Evolutionary conservation across 495 filamentous ascomycete genomes (phyloP), one percentile per base, ranked within the genome.

Genomic region (Trichodelitschia bisporula): DNA sequence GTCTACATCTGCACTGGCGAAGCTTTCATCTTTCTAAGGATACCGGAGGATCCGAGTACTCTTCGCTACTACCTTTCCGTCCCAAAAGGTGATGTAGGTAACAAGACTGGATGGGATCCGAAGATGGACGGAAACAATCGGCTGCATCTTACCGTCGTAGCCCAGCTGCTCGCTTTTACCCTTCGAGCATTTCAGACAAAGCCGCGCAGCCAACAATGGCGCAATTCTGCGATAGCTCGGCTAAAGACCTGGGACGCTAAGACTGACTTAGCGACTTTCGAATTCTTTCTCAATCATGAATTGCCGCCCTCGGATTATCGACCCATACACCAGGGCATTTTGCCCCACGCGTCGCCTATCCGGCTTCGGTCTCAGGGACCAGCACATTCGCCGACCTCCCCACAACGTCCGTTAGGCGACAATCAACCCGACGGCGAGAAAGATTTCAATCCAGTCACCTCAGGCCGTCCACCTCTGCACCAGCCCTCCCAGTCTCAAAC

Each of bases 401-500:
- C n/a, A n/a, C n/a, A n/a, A n/a, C n/a, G n/a, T n/a, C n/a, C n/a
- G n/a, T n/a, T n/a, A n/a, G n/a, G n/a, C n/a, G n/a, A n/a, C n/a
- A n/a, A n/a, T n/a, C n/a, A n/a, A n/a, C n/a, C n/a, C n/a, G n/a
- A n/a, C 12, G 28, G 26, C 31, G 38, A 40, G 14, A 30, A 40
- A 6, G 38, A 37, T 12, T 25, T 13, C 28, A 30, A 40, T 39
- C 26, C 36, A 15, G 31, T 37, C 23, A 40, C 38, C 26, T 35
- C 38, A 19, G 37, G 38, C 24, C 36, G 30, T 30, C 30, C 11
- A 18, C 36, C 16, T 31, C 30, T n/a, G 13, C 33, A 28, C 26
- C 16, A 34, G 39, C 34, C 34, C 47, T 12, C 28, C 33, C 43
- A 53, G n/a, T n/a, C n/a, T n/a, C n/a, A n/a, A n/a, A n/a, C n/a